Base-by-base conservation (phyloP, 192 early-diverging fungal species). In the Backusella mclennaniae region DNA sequence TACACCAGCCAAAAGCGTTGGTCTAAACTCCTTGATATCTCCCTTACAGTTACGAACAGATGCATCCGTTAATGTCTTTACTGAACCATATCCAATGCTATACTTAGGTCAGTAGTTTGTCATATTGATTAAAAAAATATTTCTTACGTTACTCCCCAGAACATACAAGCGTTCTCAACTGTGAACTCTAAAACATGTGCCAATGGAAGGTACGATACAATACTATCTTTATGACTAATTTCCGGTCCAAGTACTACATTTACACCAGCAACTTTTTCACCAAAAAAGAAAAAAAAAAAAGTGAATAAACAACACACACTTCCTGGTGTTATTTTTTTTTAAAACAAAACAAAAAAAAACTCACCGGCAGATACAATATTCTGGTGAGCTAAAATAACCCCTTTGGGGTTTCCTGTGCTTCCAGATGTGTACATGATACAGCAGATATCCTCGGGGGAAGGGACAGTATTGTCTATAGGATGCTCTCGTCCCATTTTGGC, bases 371-470 rank as follows among this genome's bases (percentile, higher is more conserved):
- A 90, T 67, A 97, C 86, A 69, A 97, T 79, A 79, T 95, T 96
- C 67, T 84, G 76, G 79, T 99, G 96, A 66, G 90, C 88, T 8
- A 99, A 83, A 74, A 95, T 78, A 46, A 96, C 96, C 76, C 97
- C 97, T 82, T 97, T 96, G 71, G 97, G 96, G 78, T 90, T 90
- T 23, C 97, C 96, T n/a, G 96, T 98, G 14, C 90, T 91, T 38
- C 97, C 93, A 77, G 91, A 92, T 15, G 92, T 95, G 77, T 92
- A 98, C 95, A 98, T 96, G 73, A 98, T 94, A 73, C 93, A 87
- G 85, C 89, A 87, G 21, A 85, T 83, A 73, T 95, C 94, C 69
- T 93, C 91, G 11, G 88, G 76, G 15, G 72, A 83, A 21, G 96
- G 95, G 15, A 90, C 88, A 33, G 74, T 74, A 36, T 90, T 84